Percentiles rank a stretch among this genome's conserved stretches.
Conservation (phyloP, 1,284 basidiomycete species). For the Trichosporon sp. region DNA sequence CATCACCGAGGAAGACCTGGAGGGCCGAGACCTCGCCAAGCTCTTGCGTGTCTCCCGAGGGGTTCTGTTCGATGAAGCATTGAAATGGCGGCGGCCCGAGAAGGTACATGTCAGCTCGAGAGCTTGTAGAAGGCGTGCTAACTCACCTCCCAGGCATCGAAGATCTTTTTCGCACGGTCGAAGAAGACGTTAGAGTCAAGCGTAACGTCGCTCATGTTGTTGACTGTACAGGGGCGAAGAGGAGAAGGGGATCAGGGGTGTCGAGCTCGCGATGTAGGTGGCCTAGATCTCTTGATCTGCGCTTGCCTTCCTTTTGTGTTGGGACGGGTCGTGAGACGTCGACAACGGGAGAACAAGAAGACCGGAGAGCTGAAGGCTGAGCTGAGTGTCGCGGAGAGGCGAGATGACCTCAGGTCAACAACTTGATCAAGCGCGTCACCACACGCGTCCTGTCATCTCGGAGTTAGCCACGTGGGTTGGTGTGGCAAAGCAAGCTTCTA, state of each 20-base stretch:
- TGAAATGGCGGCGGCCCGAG: neutral
- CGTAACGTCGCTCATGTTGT: constrained; percentile 58
- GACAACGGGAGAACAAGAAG: constrained; percentile 1
- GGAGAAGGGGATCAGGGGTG: neutral
- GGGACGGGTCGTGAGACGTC: neutral
- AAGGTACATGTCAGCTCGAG: neutral
- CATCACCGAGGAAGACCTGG: constrained; percentile 78
- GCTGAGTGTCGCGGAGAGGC: neutral
- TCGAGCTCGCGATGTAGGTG: neutral
- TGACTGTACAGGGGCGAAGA: neutral
- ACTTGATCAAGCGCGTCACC: constrained; percentile 19
- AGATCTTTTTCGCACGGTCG: constrained; percentile 67
- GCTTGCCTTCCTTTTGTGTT: neutral
- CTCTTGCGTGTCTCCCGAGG: constrained; percentile 65
- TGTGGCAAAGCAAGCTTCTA: constrained; percentile 14
- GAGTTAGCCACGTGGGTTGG: constrained; percentile 20
- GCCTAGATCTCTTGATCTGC: constrained; percentile 7
- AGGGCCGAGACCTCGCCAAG: constrained; percentile 63
- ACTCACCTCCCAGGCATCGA: constrained; percentile 71
- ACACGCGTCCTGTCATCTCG: constrained; percentile 24
- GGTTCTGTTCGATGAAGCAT: constrained; percentile 61
- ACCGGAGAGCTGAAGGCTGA: constrained; percentile 4
- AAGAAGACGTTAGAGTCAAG: constrained; percentile 65
- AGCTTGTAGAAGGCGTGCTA: neutral
- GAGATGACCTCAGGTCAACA: constrained; percentile 20